Base-by-base conservation (phyloP, 176 grass and related monocot genomes). In the Raddia distichophylla region DNA sequence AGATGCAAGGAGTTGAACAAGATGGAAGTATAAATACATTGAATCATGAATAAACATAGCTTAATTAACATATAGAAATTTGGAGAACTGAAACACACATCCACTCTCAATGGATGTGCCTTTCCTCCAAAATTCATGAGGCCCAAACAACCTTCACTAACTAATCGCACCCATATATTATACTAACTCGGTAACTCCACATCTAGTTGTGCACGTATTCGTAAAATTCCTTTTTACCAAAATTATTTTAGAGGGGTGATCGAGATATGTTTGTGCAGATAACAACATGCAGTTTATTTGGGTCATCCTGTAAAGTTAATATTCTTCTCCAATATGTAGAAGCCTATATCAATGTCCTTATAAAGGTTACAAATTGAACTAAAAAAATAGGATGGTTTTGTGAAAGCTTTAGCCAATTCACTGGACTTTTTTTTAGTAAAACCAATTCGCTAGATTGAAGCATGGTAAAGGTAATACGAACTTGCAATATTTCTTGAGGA, bases 101-200 rank as follows among this genome's bases (percentile, higher is more conserved):
- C 43, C 65, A 46, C 8, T 45, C 42, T 19, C 57, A 68, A 33
- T 42, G 16, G 35, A 67, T 10, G 7, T 0, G 27, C 32, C 43
- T 76, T 47, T 76, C 12, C n/a, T 61, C 43, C 11, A 61, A 61
- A 62, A 76, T 61, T 61, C 13, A 42, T 16, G n/a, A 46, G 40
- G 40, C 56, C 12, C n/a, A 60, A 45, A 60, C 19, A 76, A 15
- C n/a, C 56, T n/a, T 76, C 2, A 15, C 12, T 61, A 61, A 62
- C 57, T 62, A 48, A 57, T 61, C 16, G 10, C 35, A 45, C 42
- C 42, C 64, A n/a, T 5, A 42, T 45, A 8, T 18, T 19, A 42
- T 68, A 42, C 10, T 19, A 3, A n/a, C n/a, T n/a, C n/a, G n/a
- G n/a, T n/a, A n/a, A n/a, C n/a, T n/a, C n/a, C n/a, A n/a, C n/a